Evolutionary conservation across 2,329 filamentous ascomycete genomes (phyloP).

Genomic region (Stromatinia cepivora): DNA sequence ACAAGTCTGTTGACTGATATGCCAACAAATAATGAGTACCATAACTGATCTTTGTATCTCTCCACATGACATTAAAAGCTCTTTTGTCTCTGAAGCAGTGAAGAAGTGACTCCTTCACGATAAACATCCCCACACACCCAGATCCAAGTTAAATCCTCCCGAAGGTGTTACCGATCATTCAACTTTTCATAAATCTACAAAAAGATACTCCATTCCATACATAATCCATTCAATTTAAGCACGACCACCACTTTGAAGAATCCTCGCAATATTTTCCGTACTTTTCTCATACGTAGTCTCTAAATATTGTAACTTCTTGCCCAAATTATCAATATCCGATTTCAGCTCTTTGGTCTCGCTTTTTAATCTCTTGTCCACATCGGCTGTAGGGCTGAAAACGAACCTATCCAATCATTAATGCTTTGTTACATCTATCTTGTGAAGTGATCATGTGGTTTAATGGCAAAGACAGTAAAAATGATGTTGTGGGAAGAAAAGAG

Average conservation of each 20-base stretch:
- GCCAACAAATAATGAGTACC: constrained; percentile 5
- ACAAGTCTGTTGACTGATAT: not conserved
- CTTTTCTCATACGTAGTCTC: constrained; percentile 97
- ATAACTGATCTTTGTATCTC: not conserved
- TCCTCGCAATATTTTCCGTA: constrained; percentile 84
- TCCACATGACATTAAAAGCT: constrained; percentile 9
- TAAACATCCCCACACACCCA: not conserved
- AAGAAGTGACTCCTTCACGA: not conserved
- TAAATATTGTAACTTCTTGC: constrained; percentile 88
- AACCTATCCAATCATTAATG: constrained; percentile 63
- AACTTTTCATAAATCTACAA: constrained; percentile 1
- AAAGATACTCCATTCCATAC: not conserved
- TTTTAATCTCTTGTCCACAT: constrained; percentile 74
- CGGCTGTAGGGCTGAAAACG: constrained; percentile 70
- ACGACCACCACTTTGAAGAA: constrained; percentile 59
- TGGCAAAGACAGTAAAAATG: not conserved
- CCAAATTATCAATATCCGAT: constrained; percentile 74
- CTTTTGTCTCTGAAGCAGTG: not conserved
- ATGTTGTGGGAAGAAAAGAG: not conserved
- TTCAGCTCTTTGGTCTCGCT: constrained; percentile 74
- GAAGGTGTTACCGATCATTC: not conserved
- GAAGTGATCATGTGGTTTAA: constrained; percentile 21
- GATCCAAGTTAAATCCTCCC: not conserved
- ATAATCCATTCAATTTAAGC: constrained; percentile 32
- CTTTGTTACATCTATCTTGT: not conserved